Base-by-base conservation (phyloP, 2,329 filamentous ascomycete genomes). In the Alternaria arborescens region DNA sequence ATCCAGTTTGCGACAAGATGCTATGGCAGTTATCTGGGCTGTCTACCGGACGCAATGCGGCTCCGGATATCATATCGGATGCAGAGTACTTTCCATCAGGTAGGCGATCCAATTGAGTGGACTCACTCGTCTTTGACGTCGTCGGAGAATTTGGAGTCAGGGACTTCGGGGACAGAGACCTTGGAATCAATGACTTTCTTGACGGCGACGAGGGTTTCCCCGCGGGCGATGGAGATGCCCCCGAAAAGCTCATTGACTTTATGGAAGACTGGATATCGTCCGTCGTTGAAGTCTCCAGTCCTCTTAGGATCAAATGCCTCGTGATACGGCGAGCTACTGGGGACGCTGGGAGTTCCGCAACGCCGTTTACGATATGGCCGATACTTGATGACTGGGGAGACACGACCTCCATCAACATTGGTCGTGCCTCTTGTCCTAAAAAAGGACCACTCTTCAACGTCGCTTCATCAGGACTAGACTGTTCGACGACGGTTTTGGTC, bases 401-500 rank as follows among this genome's bases (percentile, higher is more conserved):
- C 24, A 48, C 41, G 41, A 56, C 38, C 26, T 64, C 67, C 28
- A 55, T 58, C n/a, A 38, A 65, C 44, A 48, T 43, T 42, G 57
- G 30, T 51, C 52, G 44, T 36, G 42, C 40, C n/a, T 58, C 42
- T 22, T 55, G 28, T 34, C 38, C 28, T 44, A 44, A 43, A 51
- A 55, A 40, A 57, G 30, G 60, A 43, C 43, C 43, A 65, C 52
- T 62, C 47, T 59, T 66, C 26, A 55, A 36, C 42, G 47, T 44
- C 24, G 54, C 55, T 28, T 66, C 65, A 41, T 44, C 24, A n/a
- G 57, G 65, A 46, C 48, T 62, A 40, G 57, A 64, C 47, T 77
- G 81, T 69, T 82, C 80, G 11, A 82, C 69, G 60, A 82, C 78
- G 6, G 76, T 78, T 58, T 77, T 80, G 62, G 81, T 78, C n/a